Conservation (phyloP, 345 rosid genomes). For the Citrus reticulata region DNA sequence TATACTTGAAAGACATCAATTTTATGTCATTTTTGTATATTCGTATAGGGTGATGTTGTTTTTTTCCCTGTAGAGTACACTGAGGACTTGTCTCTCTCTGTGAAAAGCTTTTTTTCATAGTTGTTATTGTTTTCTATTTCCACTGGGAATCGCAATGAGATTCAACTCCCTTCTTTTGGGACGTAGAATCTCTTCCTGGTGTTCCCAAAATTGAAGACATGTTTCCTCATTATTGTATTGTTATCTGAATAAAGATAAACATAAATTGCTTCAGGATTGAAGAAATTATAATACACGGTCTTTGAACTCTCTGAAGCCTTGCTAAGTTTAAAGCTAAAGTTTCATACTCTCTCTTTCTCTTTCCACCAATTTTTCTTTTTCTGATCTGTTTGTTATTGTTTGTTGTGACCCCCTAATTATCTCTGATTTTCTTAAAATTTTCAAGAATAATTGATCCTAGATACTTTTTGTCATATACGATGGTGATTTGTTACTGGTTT, state of each 20-base stretch:
- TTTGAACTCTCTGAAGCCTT: neutral
- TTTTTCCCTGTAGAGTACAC: neutral
- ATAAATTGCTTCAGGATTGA: neutral
- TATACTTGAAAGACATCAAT: neutral
- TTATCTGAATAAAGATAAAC: neutral
- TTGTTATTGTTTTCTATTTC: neutral
- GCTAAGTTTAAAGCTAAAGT: neutral
- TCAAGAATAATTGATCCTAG: neutral
- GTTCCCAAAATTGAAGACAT: neutral
- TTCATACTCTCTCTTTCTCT: neutral
- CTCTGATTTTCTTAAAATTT: neutral
- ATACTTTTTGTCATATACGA: neutral
- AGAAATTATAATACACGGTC: neutral
- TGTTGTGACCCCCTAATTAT: neutral
- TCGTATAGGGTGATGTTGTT: neutral
- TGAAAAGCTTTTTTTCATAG: neutral
- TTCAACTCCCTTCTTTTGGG: neutral
- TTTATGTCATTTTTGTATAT: neutral
- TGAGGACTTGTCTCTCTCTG: neutral
- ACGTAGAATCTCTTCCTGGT: neutral
- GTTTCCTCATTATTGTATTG: neutral
- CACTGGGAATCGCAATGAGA: neutral
- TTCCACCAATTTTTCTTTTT: neutral
- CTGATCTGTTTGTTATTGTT: neutral
- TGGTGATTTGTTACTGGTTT: neutral